These are phyloP conservation scores for Cryptosporidium xiaoi DNA, from an alignment of 169 alveolate genomes.

Conservation along the genomic window DNA sequence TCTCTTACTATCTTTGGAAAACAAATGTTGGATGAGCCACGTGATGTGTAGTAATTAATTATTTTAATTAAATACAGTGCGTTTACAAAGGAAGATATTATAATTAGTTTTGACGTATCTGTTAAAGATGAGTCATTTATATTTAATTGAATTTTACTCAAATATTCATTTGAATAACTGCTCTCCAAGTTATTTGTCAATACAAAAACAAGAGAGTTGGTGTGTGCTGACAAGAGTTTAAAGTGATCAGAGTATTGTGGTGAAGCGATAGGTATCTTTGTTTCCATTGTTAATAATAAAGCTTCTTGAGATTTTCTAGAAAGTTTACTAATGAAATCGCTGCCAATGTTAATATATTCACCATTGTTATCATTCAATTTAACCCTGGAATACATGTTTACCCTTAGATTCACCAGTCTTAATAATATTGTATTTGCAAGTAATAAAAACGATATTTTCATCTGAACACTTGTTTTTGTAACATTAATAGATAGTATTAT, in stretches of 20 bases:
- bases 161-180: conserved; percentile 7
- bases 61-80: conserved; percentile 4
- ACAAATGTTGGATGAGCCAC: too few relatives aligned
- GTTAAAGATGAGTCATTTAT: conserved; percentile 15
- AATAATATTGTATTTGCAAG: background rate
- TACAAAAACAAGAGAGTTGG: background rate
- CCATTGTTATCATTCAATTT: too few relatives aligned
- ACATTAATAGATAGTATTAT: conserved; percentile 9
- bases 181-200: conserved; percentile 5
- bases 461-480: conserved; percentile 14
- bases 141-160: conserved; percentile 14
- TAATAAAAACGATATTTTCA: conserved; percentile 13
- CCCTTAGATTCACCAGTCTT: conserved; percentile 1
- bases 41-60: background rate
- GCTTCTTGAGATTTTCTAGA: conserved; percentile 20
- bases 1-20: background rate
- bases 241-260: conserved; percentile 25
- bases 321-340: background rate
- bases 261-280: conserved; percentile 31
- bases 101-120: conserved; percentile 13
- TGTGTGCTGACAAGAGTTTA: conserved; percentile 22
- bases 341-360: background rate
- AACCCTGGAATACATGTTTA: background rate
- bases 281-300: conserved; percentile 7
- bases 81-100: conserved; percentile 16